phyloP scores from a whole-genome alignment of 2,329 filamentous ascomycete species.

The Cylindrodendrum hubeiense region DNA sequence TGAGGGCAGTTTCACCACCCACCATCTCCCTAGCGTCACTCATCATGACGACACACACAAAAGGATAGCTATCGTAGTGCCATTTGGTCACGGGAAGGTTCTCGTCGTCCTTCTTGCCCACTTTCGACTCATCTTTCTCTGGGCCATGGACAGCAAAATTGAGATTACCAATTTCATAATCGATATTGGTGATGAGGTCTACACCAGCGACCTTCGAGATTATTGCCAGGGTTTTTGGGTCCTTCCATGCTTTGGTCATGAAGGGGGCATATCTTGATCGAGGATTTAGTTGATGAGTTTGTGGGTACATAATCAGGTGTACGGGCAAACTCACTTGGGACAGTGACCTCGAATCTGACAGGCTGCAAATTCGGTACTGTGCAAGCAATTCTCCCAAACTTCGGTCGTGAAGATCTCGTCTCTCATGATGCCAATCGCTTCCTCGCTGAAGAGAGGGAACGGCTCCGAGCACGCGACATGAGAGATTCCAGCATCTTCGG shows the following conservation, averaged over 20 bases:
- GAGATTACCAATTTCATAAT: conserved; percentile 67
- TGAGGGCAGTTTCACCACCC: conserved; percentile 72
- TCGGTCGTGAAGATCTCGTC: background rate
- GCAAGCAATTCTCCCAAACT: conserved; percentile 1
- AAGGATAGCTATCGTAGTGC: conserved; percentile 75
- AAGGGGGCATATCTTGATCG: background rate
- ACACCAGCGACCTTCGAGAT: conserved; percentile 66
- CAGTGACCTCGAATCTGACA: background rate
- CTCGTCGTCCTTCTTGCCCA: conserved; percentile 31
- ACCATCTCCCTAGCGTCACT: conserved; percentile 73
- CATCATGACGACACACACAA: conserved; percentile 75
- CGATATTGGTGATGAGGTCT: conserved; percentile 65
- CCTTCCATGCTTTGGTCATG: conserved; percentile 2
- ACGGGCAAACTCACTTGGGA: background rate
- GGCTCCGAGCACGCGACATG: background rate
- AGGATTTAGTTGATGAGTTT: background rate
- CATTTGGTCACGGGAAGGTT: conserved; percentile 58
- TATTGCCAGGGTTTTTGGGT: background rate
- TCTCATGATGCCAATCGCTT: background rate
- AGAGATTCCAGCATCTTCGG: background rate
- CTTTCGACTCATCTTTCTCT: conserved; percentile 47
- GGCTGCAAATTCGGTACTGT: conserved; percentile 1
- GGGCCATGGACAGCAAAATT: conserved; percentile 63
- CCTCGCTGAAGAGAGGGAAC: background rate
- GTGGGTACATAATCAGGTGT: background rate